Evolutionary conservation across 108 stramenopile species (phyloP), one percentile per base, ranked within the genome.

Genomic region (Nannochloropsis gaditana): DNA sequence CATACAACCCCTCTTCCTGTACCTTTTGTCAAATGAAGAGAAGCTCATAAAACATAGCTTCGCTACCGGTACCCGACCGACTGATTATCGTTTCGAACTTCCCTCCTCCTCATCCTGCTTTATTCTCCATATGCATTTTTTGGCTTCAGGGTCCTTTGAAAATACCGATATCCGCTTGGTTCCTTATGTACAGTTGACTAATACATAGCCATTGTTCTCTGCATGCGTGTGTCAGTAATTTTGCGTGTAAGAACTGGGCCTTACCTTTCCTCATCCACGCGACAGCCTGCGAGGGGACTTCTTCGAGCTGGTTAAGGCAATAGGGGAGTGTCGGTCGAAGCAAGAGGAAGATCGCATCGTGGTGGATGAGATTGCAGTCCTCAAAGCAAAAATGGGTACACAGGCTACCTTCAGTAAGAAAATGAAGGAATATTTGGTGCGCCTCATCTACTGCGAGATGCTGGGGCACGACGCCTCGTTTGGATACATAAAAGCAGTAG

Each of bases 281-380:
- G 19, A 73, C 59, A 73, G 59, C n/a, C 15, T 73, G 59, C 59
- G 59, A 4, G 59, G 59, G 84, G 99, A 99, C 92, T 99, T 98
- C 95, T 99, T 98, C 92, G 97, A 98, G 92, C 94, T 99, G 85
- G 94, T 99, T 85, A 98, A 99, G 87, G 95, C 97, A 50, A 98
- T 99, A 45, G 99, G 99, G 42, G 99, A 99, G 92, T 95, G 96
- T 87, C 98, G 98, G 90, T 96, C 96, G 82, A 99, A 99, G 90
- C 99, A 99, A 90, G 97, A 99, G 92, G 99, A 99, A 92, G 99
- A 99, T 88, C 94, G 96, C 43, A 99, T 99, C 90, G 96, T 99
- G 87, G 82, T 91, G 43, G 88, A 91, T 80, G 99, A 99, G 93
- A 90, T 97, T 15, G 73, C 82, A 19, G 87, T 90, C 9, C 93